Base-by-base conservation (phyloP, 352 stramenopile species). In the Phytopythium montanum region DNA sequence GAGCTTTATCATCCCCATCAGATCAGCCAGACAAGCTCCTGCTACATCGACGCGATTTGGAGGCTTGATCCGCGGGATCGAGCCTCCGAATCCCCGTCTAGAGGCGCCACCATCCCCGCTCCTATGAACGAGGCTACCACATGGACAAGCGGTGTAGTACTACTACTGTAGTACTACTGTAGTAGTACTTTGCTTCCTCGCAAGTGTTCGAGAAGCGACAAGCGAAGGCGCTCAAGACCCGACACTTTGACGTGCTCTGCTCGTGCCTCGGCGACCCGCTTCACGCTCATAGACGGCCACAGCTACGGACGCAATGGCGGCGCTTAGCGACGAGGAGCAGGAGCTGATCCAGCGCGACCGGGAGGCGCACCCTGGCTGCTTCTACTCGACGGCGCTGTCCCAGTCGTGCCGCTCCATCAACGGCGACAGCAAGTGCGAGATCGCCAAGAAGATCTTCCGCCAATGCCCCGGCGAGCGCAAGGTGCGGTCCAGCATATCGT, bases 391-490 rank as follows among this genome's bases (percentile, higher is more conserved):
- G 56, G 73, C 81, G 25, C 54, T 94, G 42, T 92, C 82, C 25
- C 78, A 90, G 60, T 90, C 82, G 28, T 92, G 83, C 46, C 75
- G 79, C 8, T 88, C 78, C 16, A 85, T 91, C 25, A 92, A 94
- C 54, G 83, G 85, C 45, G 85, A 94, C 54, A 92, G 76, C 71
- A 92, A 90, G 68, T 94, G 85, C 60, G 82, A 94, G 59, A 87
- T 85, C 59, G 65, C 92, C 42, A 90, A 89, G 54, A 92, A 92
- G 64, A 94, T 94, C 63, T 94, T 91, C 57, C 81, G 85, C 23
- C 80, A 91, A 49, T 94, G 85, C 51, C 82, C 83, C 8, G 82
- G 82, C 31, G 66, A 85, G 28, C 68, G 64, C 23, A 91, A 90
- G 58, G 75, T 81, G 36, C 23, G 42, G 3, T 6, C 8, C 31